phyloP scores from a whole-genome alignment of 345 rosid genomes.

The Heritiera fomes region DNA sequence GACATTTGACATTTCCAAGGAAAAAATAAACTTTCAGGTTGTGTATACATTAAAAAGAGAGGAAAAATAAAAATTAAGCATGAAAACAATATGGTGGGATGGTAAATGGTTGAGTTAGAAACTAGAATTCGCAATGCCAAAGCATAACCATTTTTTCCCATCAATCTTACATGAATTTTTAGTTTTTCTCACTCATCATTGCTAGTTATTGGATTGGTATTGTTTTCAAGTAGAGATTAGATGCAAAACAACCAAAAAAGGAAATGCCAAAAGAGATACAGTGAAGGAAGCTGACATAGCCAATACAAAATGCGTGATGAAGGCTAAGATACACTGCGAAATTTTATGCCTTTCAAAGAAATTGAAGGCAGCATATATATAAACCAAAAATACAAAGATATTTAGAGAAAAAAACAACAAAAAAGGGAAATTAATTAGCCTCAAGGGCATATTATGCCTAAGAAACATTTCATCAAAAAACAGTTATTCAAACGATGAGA shows the following conservation, averaged over 20 bases:
- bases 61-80: too few species aligned
- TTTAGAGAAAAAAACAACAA: neutral
- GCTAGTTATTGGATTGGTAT: too few species aligned
- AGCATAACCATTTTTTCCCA: too few species aligned
- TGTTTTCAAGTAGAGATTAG: too few species aligned
- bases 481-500: slow-evolving; percentile 26
- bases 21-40: too few species aligned
- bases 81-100: too few species aligned
- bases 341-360: neutral
- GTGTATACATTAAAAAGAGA: too few species aligned
- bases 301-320: slow-evolving; percentile 27
- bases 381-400: neutral
- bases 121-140: too few species aligned
- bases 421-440: neutral
- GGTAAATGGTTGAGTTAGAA: too few species aligned
- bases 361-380: slow-evolving; percentile 12
- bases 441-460: slow-evolving; percentile 27
- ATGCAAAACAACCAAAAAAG: neutral
- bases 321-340: neutral
- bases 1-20: too few species aligned
- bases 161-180: too few species aligned
- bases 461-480: slow-evolving; percentile 22
- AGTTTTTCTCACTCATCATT: too few species aligned
- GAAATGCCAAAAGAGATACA: neutral
- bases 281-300: neutral